A percentile compares a stretch with the other conserved stretches of the same genome.
These are phyloP conservation scores for Saussurea involucrata DNA, from an alignment of 129 eudicot genomes.

Conservation along the genomic window DNA sequence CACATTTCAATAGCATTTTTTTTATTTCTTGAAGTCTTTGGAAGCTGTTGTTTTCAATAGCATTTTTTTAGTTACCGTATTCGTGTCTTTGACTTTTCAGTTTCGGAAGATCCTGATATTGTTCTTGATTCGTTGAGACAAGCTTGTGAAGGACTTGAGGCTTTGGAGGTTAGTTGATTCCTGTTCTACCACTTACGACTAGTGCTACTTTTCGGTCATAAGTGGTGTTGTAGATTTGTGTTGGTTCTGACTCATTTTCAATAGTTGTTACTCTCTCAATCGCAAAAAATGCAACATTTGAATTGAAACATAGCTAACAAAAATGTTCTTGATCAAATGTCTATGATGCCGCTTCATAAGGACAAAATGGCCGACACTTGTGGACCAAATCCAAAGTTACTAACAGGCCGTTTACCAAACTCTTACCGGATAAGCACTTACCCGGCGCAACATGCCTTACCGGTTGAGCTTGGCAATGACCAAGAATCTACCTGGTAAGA, in stretches of 20 bases:
- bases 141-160: conserved; percentile 86
- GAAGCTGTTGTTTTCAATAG: too few relatives aligned
- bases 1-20: too few relatives aligned
- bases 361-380: too few relatives aligned
- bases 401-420: too few relatives aligned
- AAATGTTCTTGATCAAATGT: not conserved
- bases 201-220: not conserved
- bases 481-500: too few relatives aligned
- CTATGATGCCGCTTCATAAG: too few relatives aligned
- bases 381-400: too few relatives aligned
- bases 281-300: not conserved
- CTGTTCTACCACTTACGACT: not conserved
- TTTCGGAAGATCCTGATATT: conserved; percentile 59
- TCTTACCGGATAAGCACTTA: too few relatives aligned
- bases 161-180: conserved; percentile 69
- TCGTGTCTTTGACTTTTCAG: conserved; percentile 32
- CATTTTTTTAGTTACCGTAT: not conserved
- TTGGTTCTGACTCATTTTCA: not conserved
- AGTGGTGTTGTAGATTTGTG: not conserved
- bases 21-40: too few relatives aligned
- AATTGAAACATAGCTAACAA: not conserved
- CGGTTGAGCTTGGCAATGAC: too few relatives aligned
- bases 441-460: too few relatives aligned
- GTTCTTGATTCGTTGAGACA: conserved; percentile 71
- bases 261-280: not conserved